phyloP scores from a whole-genome alignment of 495 filamentous ascomycete species.

The Elasticomyces elasticus region DNA sequence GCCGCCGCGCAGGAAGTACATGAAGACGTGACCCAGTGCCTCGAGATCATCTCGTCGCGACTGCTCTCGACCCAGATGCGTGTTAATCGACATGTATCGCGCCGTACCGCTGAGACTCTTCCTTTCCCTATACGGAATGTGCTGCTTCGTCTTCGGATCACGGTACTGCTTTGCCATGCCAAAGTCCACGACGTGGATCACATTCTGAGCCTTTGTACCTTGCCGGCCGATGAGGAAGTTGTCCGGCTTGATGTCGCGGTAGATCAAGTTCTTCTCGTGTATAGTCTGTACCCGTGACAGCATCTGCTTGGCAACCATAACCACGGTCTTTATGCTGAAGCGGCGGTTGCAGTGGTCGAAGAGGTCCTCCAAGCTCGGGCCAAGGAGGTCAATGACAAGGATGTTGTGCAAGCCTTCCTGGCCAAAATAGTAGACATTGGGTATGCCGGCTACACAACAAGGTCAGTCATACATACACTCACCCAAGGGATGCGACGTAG shows the following conservation, averaged over 20 bases:
- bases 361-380: conserved; percentile 90
- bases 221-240: conserved; percentile 99
- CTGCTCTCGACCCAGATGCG: conserved; percentile 91
- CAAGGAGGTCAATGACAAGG: conserved; percentile 93
- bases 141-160: conserved; percentile 97
- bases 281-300: conserved; percentile 97
- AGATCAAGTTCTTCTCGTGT: conserved; percentile 99
- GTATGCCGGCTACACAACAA: conserved; percentile 67
- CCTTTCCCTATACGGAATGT: conserved; percentile 95
- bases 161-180: conserved; percentile 99
- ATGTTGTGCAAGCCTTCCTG: conserved; percentile 99
- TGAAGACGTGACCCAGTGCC: conserved; percentile 94
- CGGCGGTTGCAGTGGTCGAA: conserved; percentile 96
- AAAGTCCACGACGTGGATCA: conserved; percentile 98
- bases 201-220: conserved; percentile 82
- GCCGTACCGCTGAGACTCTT: conserved; percentile 96
- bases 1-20: conserved; percentile 96
- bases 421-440: conserved; percentile 99
- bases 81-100: conserved; percentile 99
- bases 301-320: conserved; percentile 99
- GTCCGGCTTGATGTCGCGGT: conserved; percentile 98
- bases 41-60: conserved; percentile 94
- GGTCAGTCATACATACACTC: not conserved
- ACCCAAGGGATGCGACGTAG: not conserved
- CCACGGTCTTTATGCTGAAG: conserved; percentile 94